Base-by-base conservation (phyloP, 1,139 yeast species). In the Lodderomyces pseudojiufengensis region DNA sequence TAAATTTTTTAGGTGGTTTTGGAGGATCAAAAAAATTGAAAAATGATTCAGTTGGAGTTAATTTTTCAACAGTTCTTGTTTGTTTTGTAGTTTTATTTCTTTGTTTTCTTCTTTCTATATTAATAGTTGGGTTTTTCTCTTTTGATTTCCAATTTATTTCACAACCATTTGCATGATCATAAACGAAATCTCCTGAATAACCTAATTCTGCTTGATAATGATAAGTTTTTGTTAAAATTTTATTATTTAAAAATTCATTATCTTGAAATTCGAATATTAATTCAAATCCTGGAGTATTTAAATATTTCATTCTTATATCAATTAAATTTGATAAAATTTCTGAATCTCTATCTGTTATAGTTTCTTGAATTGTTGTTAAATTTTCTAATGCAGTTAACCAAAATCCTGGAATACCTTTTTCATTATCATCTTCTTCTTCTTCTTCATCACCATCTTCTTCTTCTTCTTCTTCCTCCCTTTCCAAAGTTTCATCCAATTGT, bases 21-120 rank as follows among this genome's bases (percentile, higher is more conserved):
- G 97, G 98, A 27, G 98, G 98, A 54, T 79, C 86, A 62, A 92
- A 94, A 67, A 92, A 92, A 67, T 84, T 84, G 76, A 92, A 92
- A 70, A 92, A 92, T 18, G 97, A 87, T 54, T 86, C 95, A 36
- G 82, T 79, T 15, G 97, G 97, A 9, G 95, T 82, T 52, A 88
- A 74, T 68, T 92, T 90, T 63, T 92, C 97, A 52, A 92, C 84
- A 32, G 96, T 88, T 63, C 99, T 82, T 22, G 96, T 92, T 59
- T 94, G 97, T 64, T 88, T 88, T 43, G 99, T 92, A 61, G 84
- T 88, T 71, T 92, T 94, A 65, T 94, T 94, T 67, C 98, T 83
- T 70, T 92, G 99, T 66, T 92, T 92, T 67, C 97, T 84, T 74
- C 88, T 84, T 70, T 92, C 97, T 42, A 92, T 80, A 47, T 73